phyloP scores from a whole-genome alignment of 106 monocot species.

The Vanilla planifolia region DNA sequence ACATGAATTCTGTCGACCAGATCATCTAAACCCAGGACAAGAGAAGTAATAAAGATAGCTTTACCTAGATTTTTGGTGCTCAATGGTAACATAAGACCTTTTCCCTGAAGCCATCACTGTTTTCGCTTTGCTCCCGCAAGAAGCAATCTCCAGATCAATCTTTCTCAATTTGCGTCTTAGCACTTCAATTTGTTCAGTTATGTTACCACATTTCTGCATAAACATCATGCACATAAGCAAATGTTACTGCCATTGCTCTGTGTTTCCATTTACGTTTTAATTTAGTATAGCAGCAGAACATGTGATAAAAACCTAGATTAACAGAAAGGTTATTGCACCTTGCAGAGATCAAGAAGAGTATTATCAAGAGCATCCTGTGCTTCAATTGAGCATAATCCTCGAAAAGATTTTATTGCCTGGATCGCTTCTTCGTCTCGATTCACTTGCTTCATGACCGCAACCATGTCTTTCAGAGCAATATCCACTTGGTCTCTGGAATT shows the following conservation, averaged over 20 bases:
- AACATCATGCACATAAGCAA: neutral
- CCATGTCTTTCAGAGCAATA: conserved; percentile 96
- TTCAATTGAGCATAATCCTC: conserved; percentile 70
- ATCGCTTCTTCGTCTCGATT: conserved; percentile 93
- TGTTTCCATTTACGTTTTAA: no score
- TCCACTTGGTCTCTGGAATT: conserved; percentile 86
- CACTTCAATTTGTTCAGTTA: conserved; percentile 78
- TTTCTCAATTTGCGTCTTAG: conserved; percentile 65
- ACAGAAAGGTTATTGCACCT: no score
- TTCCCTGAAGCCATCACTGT: conserved; percentile 78
- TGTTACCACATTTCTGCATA: conserved; percentile 82
- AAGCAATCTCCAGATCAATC: conserved; percentile 71
- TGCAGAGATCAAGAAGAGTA: conserved; percentile 89
- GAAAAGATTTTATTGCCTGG: conserved; percentile 82
- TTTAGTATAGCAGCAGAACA: no score
- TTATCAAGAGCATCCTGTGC: conserved; percentile 94
- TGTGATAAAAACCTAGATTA: no score
- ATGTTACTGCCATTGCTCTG: no score
- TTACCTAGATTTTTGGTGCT: conserved; percentile 87
- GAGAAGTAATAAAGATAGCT: neutral
- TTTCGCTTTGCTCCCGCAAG: conserved; percentile 87
- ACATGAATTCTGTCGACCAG: no score
- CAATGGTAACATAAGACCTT: conserved; percentile 87
- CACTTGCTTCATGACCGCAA: conserved; percentile 98
- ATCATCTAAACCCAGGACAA: conserved; percentile 23